Base-by-base conservation (phyloP, 129 eudicot genomes). In the Mikania micrantha region DNA sequence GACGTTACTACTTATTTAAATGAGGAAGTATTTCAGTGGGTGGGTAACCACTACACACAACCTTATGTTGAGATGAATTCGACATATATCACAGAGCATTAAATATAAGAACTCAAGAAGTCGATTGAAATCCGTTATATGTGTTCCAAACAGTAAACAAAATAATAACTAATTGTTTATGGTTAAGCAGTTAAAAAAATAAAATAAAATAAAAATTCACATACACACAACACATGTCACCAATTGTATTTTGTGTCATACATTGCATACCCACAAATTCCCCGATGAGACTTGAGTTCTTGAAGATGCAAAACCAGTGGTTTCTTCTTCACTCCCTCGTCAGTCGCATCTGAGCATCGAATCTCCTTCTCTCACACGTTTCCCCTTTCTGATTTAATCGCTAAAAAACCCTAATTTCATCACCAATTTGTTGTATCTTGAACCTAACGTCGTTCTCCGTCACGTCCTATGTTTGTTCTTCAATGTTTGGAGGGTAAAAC, bases 401-500 rank as follows among this genome's bases (percentile, higher is more conserved):
- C 21, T 48, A 50, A 38, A 53, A 40, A 74, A 64, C 54, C 59
- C 66, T 74, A 74, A 39, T 8, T 12, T 12, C 12, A 53, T 9
- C 69, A 0, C 76, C 49, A 71, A 31, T 44, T 69, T 24, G 64
- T 9, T 20, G 39, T 53, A 22, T 36, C 9, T 59, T 42, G 58
- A 28, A 70, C 58, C 62, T 42, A 67, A 70, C 75, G 62, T 41
- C 59, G 58, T 28, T 41, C 34, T 28, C 42, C 27, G 60, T 16
- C 48, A 35, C 13, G 31, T 39, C 44, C 49, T 63, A 52, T 41
- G 17, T 56, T 15, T 25, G 7, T 39, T 63, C 49, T 28, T 70
- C 62, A 70, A 52, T 70, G 72, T 52, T 70, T 15, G 60, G 28
- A 27, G 64, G 60, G 21, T 61, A 62, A 60, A 20, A 3, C 49